These are phyloP conservation scores for Pleurotus platypus DNA, from an alignment of 768 basidiomycete genomes.

Conservation along the genomic window DNA sequence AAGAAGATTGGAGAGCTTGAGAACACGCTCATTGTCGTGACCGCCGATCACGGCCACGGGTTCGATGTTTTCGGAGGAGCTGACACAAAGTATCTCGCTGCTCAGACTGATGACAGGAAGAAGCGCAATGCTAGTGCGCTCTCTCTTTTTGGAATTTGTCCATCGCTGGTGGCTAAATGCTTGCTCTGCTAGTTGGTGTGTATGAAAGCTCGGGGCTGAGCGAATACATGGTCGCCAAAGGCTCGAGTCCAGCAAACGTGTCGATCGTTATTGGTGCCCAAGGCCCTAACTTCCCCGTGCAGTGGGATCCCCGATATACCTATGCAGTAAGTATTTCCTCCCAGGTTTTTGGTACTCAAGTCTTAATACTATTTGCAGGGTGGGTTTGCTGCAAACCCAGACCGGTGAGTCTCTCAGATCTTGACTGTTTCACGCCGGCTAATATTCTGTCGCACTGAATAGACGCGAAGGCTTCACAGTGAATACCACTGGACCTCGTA, in stretches of 20 bases:
- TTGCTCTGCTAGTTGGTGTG: conserved; percentile 26
- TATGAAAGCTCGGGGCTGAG: conserved; percentile 36
- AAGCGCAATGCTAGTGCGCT: conserved; percentile 26
- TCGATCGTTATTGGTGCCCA: conserved; percentile 34
- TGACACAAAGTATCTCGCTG: conserved; percentile 33
- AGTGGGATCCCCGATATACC: conserved; percentile 40
- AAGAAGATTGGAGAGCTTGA: conserved; percentile 39
- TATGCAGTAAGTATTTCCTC: conserved; percentile 25
- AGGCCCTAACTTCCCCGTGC: conserved; percentile 41
- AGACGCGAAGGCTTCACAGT: conserved; percentile 35
- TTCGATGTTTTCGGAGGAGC: conserved; percentile 43
- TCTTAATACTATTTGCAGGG: conserved; percentile 15
- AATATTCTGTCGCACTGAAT: background rate
- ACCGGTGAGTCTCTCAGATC: conserved; percentile 26
- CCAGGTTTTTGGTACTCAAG: background rate
- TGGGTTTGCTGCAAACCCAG: conserved; percentile 39
- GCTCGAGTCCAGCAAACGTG: conserved; percentile 32
- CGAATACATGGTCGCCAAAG: conserved; percentile 36
- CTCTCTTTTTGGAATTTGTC: background rate
- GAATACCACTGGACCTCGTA: conserved; percentile 31
- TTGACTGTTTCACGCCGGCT: background rate
- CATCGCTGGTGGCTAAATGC: background rate
- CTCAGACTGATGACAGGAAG: conserved; percentile 27
- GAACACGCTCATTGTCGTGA: conserved; percentile 39
- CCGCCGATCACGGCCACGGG: conserved; percentile 45